Conservation (phyloP, 495 filamentous ascomycete species). For the Aspergillus coremiiformis region DNA sequence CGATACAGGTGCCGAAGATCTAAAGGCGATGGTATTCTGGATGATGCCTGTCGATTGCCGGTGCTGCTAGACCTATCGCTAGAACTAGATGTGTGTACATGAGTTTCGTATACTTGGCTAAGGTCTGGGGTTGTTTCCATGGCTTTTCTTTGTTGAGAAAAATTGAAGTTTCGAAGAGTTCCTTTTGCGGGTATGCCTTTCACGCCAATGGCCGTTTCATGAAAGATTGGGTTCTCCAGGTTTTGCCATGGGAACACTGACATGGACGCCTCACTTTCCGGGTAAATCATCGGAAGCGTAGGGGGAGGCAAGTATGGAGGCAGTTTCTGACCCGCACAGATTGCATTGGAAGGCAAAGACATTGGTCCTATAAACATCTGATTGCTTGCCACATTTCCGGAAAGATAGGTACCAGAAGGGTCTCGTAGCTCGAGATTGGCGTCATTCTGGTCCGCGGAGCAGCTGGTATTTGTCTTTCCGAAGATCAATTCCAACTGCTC, state of each 20-base stretch:
- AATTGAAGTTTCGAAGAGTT: not conserved
- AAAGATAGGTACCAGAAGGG: not conserved
- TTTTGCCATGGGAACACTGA: not conserved
- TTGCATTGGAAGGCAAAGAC: not conserved
- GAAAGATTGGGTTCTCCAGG: not conserved
- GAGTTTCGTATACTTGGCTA: too few species aligned
- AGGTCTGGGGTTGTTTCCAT: not conserved
- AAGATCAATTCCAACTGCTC: slow-evolving; percentile 26
- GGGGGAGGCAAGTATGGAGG: not conserved
- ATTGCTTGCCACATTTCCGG: slow-evolving; percentile 5
- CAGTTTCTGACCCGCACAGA: not conserved
- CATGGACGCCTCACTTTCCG: not conserved
- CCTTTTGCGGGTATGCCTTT: not conserved
- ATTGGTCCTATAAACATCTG: not conserved
- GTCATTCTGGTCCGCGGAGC: not conserved
- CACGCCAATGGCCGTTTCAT: not conserved
- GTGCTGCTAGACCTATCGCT: not conserved
- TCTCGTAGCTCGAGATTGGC: not conserved
- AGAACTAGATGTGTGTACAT: not conserved
- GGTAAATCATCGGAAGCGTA: not conserved
- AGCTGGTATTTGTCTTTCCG: slow-evolving; percentile 2
- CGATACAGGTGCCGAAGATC: slow-evolving; percentile 18
- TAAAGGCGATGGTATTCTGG: slow-evolving; percentile 6
- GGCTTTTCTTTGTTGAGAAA: not conserved
- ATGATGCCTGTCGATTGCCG: slow-evolving; percentile 1